Evolutionary conservation across 1,139 yeast genomes (phyloP).

Genomic region (Magnusiomyces tetraspermus): DNA sequence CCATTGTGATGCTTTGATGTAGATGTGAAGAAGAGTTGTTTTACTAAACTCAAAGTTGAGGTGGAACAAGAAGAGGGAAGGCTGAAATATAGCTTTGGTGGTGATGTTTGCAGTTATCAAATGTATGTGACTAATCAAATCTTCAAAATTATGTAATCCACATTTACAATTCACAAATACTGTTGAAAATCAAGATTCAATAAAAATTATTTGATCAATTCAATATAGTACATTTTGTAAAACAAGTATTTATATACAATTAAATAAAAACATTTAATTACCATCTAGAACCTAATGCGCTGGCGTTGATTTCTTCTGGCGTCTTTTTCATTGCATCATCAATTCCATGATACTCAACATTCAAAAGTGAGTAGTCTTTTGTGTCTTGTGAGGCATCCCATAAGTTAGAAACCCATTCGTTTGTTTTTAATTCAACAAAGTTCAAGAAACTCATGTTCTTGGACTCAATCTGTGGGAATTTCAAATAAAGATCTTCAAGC

Average conservation of each 20-base stretch:
- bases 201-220: neutral
- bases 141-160: neutral
- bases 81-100: neutral
- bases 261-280: neutral
- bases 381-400: slow-evolving; percentile 5
- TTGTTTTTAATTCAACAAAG: slow-evolving; percentile 4
- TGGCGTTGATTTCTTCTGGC: neutral
- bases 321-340: slow-evolving; percentile 5
- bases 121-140: neutral
- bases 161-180: neutral
- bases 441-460: slow-evolving; percentile 3
- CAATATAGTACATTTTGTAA: neutral
- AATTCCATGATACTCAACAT: slow-evolving; percentile 14
- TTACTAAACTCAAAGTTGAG: neutral
- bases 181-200: neutral
- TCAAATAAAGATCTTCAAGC: slow-evolving; percentile 26
- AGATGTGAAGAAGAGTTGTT: neutral
- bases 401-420: slow-evolving; percentile 7
- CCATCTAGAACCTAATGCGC: slow-evolving; percentile 14
- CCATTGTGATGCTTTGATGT: neutral
- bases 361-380: neutral
- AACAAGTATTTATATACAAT: neutral
- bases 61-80: neutral
- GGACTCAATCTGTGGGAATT: slow-evolving; percentile 18
- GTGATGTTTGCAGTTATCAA: neutral